Conservation (phyloP, 2,329 filamentous ascomycete genomes). For the Ophiostoma novo-ulmi region DNA sequence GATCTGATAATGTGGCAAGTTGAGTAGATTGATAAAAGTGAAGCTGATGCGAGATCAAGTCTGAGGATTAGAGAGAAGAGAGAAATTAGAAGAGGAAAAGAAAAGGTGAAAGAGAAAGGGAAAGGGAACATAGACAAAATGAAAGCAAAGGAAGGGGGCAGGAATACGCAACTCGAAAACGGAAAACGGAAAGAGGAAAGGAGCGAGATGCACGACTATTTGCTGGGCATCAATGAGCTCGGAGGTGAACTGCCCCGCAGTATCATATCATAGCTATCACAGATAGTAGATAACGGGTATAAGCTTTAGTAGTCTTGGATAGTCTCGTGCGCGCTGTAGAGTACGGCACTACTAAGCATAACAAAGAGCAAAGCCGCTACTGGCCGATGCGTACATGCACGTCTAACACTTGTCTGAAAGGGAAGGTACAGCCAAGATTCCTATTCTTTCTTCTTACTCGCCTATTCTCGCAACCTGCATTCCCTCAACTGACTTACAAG, state of each 20-base stretch:
- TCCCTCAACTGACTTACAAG: not conserved
- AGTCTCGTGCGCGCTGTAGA: not conserved
- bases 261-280: not conserved
- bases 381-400: not conserved
- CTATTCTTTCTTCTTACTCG: not conserved
- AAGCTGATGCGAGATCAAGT: not conserved
- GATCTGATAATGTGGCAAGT: not conserved
- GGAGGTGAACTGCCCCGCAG: slow-evolving; percentile 12
- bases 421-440: not conserved
- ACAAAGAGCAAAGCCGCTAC: slow-evolving; percentile 2
- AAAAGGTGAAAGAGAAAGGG: not conserved
- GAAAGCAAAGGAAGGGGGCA: not conserved
- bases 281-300: not conserved
- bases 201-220: not conserved
- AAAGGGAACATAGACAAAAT: not conserved
- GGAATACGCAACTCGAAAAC: not conserved
- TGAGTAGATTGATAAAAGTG: not conserved
- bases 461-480: not conserved
- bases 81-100: not conserved
- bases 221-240: slow-evolving; percentile 3
- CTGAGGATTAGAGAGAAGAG: too few relatives aligned
- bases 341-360: not conserved
- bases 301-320: not conserved
- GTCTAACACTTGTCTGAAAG: not conserved
- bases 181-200: not conserved